Evolutionary conservation across 176 grass and related monocot species (phyloP).

Genomic region (Sorghum bicolor): Sorghum_bicolor_NCBIv3 NC_012876.2:47351001-47351500

Average conservation of each 20-base stretch:
- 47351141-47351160: neutral
- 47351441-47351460: slow-evolving; percentile 52
- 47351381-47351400: slow-evolving; percentile 59
- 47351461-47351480: slow-evolving; percentile 22
- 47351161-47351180: neutral
- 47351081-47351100: slow-evolving; percentile 11
- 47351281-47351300: slow-evolving; percentile 44
- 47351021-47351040: neutral
- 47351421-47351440: slow-evolving; percentile 73
- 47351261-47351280: slow-evolving; percentile 64
- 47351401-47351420: slow-evolving; percentile 68
- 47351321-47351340: slow-evolving; percentile 27
- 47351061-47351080: neutral
- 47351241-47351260: slow-evolving; percentile 76
- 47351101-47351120: neutral
- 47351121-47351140: neutral
- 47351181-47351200: slow-evolving; percentile 68
- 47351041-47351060: neutral
- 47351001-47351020: neutral
- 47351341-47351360: slow-evolving; percentile 29
- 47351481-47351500: slow-evolving; percentile 33
- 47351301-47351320: neutral
- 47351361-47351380: slow-evolving; percentile 67
- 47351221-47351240: slow-evolving; percentile 77
- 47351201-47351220: slow-evolving; percentile 62